Conservation (phyloP, 1,284 basidiomycete genomes). For the Rhizoctonia solani region DNA sequence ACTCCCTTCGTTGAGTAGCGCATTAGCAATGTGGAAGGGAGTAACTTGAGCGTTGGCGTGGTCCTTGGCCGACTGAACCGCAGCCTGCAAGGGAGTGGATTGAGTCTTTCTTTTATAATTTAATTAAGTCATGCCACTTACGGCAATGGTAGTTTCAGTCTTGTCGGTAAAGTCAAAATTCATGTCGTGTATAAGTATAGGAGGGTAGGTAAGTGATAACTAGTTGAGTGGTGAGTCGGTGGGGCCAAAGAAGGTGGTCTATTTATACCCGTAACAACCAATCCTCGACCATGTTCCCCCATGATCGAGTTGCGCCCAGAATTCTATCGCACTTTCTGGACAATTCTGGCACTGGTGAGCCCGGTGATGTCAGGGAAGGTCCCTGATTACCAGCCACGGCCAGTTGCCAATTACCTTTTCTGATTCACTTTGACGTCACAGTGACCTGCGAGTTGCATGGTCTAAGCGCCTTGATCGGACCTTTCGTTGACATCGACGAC, state of each 20-base stretch:
- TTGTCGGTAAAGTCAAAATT: conserved; percentile 82
- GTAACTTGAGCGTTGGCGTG: conserved; percentile 79
- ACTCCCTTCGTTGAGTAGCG: conserved; percentile 66
- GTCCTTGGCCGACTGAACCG: conserved; percentile 81
- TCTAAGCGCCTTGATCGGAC: not conserved
- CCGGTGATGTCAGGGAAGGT: not conserved
- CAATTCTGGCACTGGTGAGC: not conserved
- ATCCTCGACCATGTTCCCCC: not conserved
- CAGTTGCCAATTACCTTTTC: not conserved
- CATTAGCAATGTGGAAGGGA: conserved; percentile 77
- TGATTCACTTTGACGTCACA: not conserved
- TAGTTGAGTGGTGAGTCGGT: not conserved
- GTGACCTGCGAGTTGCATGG: not conserved
- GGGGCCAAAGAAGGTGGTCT: not conserved
- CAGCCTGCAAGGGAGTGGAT: conserved; percentile 46
- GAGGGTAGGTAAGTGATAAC: not conserved
- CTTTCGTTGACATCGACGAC: conserved; percentile 29
- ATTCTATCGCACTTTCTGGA: conserved; percentile 26
- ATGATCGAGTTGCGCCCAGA: conserved; percentile 24
- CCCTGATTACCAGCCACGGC: conserved; percentile 3
- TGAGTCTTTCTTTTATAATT: not conserved
- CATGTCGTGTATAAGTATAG: not conserved
- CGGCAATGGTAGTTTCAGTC: conserved; percentile 62
- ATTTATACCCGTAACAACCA: not conserved
- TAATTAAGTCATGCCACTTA: not conserved